These are phyloP conservation scores for Cyberlindnera nakhonratchasimensis DNA, from an alignment of 805 yeast genomes.

Conservation along the genomic window DNA sequence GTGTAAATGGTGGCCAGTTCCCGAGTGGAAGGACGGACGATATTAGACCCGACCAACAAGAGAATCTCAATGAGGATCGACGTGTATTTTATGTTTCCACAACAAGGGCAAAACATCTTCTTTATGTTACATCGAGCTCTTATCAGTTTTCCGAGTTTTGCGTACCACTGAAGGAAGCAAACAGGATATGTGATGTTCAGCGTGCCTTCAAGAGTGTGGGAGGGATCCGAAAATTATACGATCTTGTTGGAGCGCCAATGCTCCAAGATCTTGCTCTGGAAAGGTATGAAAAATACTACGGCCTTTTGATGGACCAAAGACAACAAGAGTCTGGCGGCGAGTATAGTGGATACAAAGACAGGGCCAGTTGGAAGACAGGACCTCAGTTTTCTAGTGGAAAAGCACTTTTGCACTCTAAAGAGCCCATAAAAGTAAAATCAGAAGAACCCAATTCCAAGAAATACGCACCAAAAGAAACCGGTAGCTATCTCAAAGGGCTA, in stretches of 20 bases:
- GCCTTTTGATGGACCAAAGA: neutral
- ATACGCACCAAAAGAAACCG: too few species aligned
- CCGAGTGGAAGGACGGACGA: slow-evolving; percentile 48
- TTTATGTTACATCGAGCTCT: slow-evolving; percentile 38
- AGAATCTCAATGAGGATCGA: slow-evolving; percentile 66
- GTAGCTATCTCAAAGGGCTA: too few species aligned
- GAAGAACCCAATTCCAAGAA: too few species aligned
- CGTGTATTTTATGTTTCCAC: slow-evolving; percentile 84
- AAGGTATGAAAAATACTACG: neutral
- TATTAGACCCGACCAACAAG: slow-evolving; percentile 14
- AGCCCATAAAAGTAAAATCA: neutral
- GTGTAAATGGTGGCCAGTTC: slow-evolving; percentile 59
- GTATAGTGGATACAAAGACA: neutral
- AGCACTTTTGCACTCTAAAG: neutral
- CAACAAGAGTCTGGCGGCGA: slow-evolving; percentile 21
- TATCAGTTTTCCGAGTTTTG: slow-evolving; percentile 11
- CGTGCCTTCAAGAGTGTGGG: slow-evolving; percentile 2
- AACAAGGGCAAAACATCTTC: slow-evolving; percentile 69
- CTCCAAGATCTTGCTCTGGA: neutral
- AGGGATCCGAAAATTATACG: slow-evolving; percentile 7
- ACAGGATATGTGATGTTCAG: neutral
- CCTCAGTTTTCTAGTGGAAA: neutral
- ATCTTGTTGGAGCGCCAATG: neutral
- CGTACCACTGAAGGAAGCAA: slow-evolving; percentile 11
- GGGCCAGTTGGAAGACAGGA: neutral